phyloP scores from a whole-genome alignment of 2,329 filamentous ascomycete genomes.

The Xylaria sp. region DNA sequence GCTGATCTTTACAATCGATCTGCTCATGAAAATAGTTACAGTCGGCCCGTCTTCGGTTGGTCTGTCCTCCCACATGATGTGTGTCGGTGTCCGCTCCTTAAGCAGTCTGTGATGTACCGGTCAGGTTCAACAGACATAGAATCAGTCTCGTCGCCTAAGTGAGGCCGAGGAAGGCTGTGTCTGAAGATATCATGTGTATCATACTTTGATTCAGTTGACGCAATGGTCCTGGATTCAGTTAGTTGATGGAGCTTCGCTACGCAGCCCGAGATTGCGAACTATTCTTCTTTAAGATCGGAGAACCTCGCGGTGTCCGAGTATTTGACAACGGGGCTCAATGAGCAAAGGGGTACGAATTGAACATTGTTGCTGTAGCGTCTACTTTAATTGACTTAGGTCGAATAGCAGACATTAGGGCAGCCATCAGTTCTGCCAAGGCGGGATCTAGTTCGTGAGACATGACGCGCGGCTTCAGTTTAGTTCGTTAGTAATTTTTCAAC shows the following conservation, averaged over 20 bases:
- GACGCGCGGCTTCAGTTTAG: neutral
- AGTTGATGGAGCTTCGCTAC: neutral
- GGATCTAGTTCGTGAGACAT: neutral
- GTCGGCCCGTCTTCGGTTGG: conserved; percentile 33
- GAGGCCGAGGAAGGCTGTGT: neutral
- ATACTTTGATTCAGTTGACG: neutral
- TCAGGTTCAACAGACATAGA: neutral
- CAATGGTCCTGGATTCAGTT: neutral
- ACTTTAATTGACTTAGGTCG: neutral
- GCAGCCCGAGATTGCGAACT: neutral
- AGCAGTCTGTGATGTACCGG: neutral
- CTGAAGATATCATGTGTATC: neutral
- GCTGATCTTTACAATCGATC: conserved; percentile 24
- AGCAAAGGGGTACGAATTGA: neutral
- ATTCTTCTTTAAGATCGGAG: neutral
- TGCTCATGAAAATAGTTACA: conserved; percentile 8
- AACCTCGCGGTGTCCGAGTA: neutral
- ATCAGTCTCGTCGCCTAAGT: neutral
- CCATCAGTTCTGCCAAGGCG: neutral
- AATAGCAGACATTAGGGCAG: too few relatives aligned
- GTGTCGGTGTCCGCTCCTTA: neutral
- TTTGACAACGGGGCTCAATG: neutral
- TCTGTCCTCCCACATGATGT: conserved; percentile 25
- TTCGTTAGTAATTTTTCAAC: neutral
- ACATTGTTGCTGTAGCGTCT: neutral